Evolutionary conservation across 202 grass and related monocot species (phyloP).

Genomic region (Setaria viridis): DNA sequence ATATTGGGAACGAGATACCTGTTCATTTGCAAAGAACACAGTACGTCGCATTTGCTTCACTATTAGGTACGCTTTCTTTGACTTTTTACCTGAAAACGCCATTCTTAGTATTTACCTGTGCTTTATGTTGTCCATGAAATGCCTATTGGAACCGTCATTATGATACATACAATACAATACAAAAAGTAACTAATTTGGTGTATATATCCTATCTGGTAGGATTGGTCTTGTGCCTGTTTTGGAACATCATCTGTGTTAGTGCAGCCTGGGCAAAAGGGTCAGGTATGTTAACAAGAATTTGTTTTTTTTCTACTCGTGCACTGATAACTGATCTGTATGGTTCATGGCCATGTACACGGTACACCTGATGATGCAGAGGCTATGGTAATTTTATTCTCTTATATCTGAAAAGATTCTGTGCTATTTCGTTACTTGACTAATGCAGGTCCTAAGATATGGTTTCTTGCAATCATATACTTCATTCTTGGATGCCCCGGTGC

Average conservation of each 20-base stretch:
- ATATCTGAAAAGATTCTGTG: neutral
- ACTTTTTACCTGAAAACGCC: neutral
- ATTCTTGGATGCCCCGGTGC: conserved; percentile 69
- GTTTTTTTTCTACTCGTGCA: neutral
- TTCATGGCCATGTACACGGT: neutral
- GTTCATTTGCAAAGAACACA: conserved; percentile 59
- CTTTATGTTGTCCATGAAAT: neutral
- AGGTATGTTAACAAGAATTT: conserved; percentile 30
- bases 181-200: neutral
- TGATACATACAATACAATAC: neutral
- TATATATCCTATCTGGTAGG: conserved; percentile 33
- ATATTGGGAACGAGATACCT: conserved; percentile 79
- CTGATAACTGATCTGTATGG: neutral
- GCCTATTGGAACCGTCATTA: neutral
- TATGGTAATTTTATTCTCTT: neutral
- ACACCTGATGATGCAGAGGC: neutral
- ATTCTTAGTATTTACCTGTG: neutral
- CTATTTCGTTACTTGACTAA: neutral
- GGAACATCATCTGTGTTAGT: conserved; percentile 70
- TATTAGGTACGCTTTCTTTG: conserved; percentile 53
- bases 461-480: conserved; percentile 76
- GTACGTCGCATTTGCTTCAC: conserved; percentile 66
- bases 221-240: conserved; percentile 62
- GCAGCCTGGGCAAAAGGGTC: conserved; percentile 70
- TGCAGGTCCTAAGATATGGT: conserved; percentile 86